A percentile compares a stretch with the other conserved stretches of the same genome.
Conservation (phyloP, 805 yeast species). For the Cyberlindnera veronae region DNA sequence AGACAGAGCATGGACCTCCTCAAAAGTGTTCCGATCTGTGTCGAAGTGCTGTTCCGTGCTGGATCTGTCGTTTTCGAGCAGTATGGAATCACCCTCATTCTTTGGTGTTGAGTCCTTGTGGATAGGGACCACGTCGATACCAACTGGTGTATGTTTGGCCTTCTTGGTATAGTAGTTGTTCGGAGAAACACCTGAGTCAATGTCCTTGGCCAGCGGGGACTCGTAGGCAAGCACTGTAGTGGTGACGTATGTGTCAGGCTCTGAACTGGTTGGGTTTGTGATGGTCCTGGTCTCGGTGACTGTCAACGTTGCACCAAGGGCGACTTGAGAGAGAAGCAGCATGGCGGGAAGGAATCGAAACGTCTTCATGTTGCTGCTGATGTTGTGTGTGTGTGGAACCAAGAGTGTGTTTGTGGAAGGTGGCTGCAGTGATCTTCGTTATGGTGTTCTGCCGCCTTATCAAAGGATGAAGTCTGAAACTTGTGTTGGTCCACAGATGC, state of each 20-base stretch:
- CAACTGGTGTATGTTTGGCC: no score
- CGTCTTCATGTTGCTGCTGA: not conserved
- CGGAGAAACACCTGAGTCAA: no score
- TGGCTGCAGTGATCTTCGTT: no score
- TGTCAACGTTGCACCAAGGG: slow-evolving; percentile 8
- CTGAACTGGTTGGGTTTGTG: not conserved
- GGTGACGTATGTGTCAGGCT: slow-evolving; percentile 4
- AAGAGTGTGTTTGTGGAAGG: no score
- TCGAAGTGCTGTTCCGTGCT: no score
- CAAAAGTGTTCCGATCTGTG: not conserved
- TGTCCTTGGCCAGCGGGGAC: not conserved
- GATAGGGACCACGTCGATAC: not conserved
- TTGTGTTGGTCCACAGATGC: no score
- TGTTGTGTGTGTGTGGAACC: no score
- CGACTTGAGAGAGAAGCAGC: not conserved
- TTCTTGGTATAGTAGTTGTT: not conserved
- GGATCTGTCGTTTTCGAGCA: not conserved
- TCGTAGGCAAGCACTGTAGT: slow-evolving; percentile 7
- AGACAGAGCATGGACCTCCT: slow-evolving; percentile 2
- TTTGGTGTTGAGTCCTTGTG: not conserved
- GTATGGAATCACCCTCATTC: not conserved
- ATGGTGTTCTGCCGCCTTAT: no score
- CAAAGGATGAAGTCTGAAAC: no score
- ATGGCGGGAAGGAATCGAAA: not conserved
- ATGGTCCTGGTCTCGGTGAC: slow-evolving; percentile 11